Conservation (phyloP, 176 grass and related monocot species). For the Thalia dealbata region DNA sequence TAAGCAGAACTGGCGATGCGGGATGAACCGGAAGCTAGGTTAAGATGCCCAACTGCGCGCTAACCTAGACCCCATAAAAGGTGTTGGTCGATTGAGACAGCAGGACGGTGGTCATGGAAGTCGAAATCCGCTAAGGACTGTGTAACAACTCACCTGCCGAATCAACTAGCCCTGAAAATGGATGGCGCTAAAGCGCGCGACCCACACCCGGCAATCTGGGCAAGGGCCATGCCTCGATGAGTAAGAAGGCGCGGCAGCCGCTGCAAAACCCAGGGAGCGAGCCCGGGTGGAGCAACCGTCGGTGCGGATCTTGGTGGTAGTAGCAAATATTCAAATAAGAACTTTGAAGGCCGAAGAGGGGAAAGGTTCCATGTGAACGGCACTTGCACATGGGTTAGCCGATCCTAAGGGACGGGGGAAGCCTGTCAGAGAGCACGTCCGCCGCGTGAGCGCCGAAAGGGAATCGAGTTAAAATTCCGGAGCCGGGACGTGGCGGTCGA, state of each 20-base stretch:
- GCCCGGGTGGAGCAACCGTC: conserved; percentile 42
- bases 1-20: conserved; percentile 54
- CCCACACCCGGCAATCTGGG: conserved; percentile 32
- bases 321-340: conserved; percentile 61
- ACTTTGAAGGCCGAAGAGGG: conserved; percentile 56
- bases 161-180: conserved; percentile 47
- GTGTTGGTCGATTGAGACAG: conserved; percentile 24
- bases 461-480: too few relatives aligned
- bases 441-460: too few relatives aligned
- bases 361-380: conserved; percentile 56
- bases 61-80: conserved; percentile 1
- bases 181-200: conserved; percentile 35
- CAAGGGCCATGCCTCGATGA: conserved; percentile 12
- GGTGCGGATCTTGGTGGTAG: conserved; percentile 53
- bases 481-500: too few relatives aligned
- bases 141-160: conserved; percentile 44
- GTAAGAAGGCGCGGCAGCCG: conserved; percentile 35
- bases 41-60: conserved; percentile 41
- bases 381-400: conserved; percentile 60
- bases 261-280: conserved; percentile 29
- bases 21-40: conserved; percentile 51
- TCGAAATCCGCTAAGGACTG: conserved; percentile 31
- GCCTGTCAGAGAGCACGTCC: background rate
- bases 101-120: conserved; percentile 16
- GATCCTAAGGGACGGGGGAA: conserved; percentile 44